Percentiles rank a stretch among this genome's conserved stretches.
phyloP scores from a whole-genome alignment of 73 alveolate genomes.

The Paramecium pentaurelia region DNA sequence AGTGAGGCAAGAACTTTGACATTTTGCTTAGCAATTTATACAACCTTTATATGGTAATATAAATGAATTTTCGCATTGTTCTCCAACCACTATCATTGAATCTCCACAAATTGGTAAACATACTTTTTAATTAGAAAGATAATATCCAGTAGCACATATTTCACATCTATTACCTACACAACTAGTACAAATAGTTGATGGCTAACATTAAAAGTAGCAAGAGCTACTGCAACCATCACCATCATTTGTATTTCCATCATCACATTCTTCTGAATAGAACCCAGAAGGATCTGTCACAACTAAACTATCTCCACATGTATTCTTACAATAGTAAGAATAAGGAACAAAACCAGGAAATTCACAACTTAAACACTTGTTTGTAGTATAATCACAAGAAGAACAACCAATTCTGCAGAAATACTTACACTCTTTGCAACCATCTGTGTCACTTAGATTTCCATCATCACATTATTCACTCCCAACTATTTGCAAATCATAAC shows the following conservation, averaged over 20 bases:
- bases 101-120: background rate
- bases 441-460: background rate
- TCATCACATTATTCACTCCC: background rate
- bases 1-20: too few relatives aligned
- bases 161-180: too few relatives aligned
- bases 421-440: background rate
- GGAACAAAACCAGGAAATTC: background rate
- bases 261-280: background rate
- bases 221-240: background rate
- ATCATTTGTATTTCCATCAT: background rate
- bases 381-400: background rate
- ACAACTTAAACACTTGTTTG: background rate
- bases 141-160: too few relatives aligned
- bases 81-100: background rate
- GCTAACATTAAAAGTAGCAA: too few relatives aligned
- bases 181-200: too few relatives aligned
- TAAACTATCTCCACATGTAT: conserved; percentile 4
- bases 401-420: background rate
- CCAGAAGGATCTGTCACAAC: too few relatives aligned
- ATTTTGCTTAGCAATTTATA: conserved; percentile 1
- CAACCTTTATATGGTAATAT: background rate
- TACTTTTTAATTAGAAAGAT: background rate
- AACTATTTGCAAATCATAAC: background rate
- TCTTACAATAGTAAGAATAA: background rate
- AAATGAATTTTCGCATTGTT: background rate